Base-by-base conservation (phyloP, 805 yeast species). In the Saccharomycopsis selenospora region DNA sequence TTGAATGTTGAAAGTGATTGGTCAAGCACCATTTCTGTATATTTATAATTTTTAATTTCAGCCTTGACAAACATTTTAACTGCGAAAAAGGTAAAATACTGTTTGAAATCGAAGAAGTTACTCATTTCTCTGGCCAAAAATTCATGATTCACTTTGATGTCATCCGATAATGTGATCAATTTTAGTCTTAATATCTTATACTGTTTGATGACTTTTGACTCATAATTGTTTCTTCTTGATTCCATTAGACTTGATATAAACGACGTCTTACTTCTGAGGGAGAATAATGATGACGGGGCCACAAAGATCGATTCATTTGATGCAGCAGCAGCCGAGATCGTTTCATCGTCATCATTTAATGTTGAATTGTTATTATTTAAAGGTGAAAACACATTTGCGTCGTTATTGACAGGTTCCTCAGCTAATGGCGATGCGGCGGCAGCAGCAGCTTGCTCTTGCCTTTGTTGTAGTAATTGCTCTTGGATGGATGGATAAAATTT, bases 61-160 rank as follows among this genome's bases (percentile, higher is more conserved):
- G 53, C 60, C 26, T 52, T 49, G 2, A 64, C 63, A 47, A 59
- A 69, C 28, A 62, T 63, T 46, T 61, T 66, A 30, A 78, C 56
- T 2, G 67, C 65, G 43, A 67, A 61, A 36, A 57, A 52, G 36
- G 75, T 51, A 50, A 75, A 69, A 1, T 61, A 61, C 2, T 72
- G 61, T 56, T 76, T 75, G 62, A 73, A 79, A 46, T 67, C 69
- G 55, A 82, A 63, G 51, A 76, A 81, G 45, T 73, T 76, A 45
- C 80, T 80, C 17, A 82, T 66, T 59, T 80, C 84, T 45, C 77
- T 72, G 0, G 90, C 89, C 2, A 82, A 55, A 1, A 61, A 56
- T 56, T 84, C 91, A 61, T 84, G 85, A n/a, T 66, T 71, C 22
- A 55, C 52, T 47, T 71, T 76, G 22, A 84, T 70, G 3, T 71